Evolutionary conservation across 495 filamentous ascomycete species (phyloP), one percentile per base, ranked within the genome.

Genomic region (Xylaria palmicola): DNA sequence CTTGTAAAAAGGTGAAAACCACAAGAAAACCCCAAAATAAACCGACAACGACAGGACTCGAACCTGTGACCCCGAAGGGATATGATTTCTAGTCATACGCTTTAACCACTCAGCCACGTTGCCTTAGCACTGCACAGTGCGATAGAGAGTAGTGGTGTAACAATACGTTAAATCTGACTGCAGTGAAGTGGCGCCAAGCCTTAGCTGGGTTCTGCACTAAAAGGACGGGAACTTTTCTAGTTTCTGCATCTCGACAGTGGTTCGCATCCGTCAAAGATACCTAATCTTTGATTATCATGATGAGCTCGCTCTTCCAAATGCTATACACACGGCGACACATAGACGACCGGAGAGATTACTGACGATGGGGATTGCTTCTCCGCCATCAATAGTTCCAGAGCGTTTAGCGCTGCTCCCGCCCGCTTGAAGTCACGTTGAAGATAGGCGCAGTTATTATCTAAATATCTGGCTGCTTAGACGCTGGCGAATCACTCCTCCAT

Each of bases 31-130:
- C n/a, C 7, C 30, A 29, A n/a, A 20, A n/a, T 26, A 27, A 4
- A 36, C 34, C 58, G 58, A 60, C 58, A 60, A 60, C 58, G 58
- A 60, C 58, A 60, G 58, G 58, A 60, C 48, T 60, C 58, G 58
- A 60, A 60, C 58, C 58, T 60, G 58, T 60, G 58, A 53, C 58
- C 48, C 58, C 58, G 58, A 60, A 60, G 58, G 48, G 58, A 60
- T 53, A 60, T 60, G 58, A 60, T 60, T 60, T 60, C 58, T 60
- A 60, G 58, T 60, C 58, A 60, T 60, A 53, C 58, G 58, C 58
- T 60, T 60, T 60, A 53, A 60, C 58, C 58, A 60, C 58, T 60
- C 58, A 60, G 58, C 58, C 58, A 60, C 58, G 58, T 60, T 60
- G 58, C 58, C 48, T 36, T 36, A 36, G 6, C 6, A 36, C 13